Evolutionary conservation across 805 yeast genomes (phyloP).

Genomic region (Yamadazyma sp.): DNA sequence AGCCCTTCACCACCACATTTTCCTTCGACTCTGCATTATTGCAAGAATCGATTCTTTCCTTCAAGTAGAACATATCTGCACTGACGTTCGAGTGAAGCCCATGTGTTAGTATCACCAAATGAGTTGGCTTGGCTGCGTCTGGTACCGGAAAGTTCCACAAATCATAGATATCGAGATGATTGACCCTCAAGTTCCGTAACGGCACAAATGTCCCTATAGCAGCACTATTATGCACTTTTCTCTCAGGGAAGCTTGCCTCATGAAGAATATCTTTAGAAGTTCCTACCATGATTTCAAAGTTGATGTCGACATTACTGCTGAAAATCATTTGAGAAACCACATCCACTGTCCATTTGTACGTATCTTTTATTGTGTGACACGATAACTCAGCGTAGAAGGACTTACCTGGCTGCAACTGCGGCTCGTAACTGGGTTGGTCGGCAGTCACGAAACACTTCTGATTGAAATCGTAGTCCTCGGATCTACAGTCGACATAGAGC

Average conservation of each 20-base stretch:
- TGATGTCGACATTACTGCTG: conserved; percentile 63
- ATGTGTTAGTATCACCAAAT: conserved; percentile 83
- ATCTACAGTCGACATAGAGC: conserved; percentile 77
- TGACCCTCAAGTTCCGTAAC: conserved; percentile 41
- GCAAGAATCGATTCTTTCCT: conserved; percentile 67
- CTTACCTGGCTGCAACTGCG: conserved; percentile 71
- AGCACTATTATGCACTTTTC: conserved; percentile 22
- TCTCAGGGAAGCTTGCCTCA: conserved; percentile 26
- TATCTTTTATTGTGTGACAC: conserved; percentile 57
- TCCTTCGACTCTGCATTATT: conserved; percentile 40
- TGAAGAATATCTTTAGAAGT: conserved; percentile 40
- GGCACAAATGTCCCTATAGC: conserved; percentile 29
- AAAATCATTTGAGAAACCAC: conserved; percentile 79
- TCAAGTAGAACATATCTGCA: conserved; percentile 85
- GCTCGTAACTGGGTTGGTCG: conserved; percentile 74
- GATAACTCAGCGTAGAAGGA: conserved; percentile 58
- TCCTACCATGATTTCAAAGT: conserved; percentile 61
- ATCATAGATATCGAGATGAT: conserved; percentile 58
- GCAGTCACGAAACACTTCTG: conserved; percentile 62
- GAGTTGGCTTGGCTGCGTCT: conserved; percentile 56
- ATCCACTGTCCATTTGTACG: conserved; percentile 77
- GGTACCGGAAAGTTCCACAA: conserved; percentile 73
- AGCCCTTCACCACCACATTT: conserved; percentile 81
- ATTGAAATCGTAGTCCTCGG: conserved; percentile 59
- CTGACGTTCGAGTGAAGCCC: conserved; percentile 89